Evolutionary conservation across 2,329 filamentous ascomycete genomes (phyloP).

Genomic region (Aschersonia sp.): DNA sequence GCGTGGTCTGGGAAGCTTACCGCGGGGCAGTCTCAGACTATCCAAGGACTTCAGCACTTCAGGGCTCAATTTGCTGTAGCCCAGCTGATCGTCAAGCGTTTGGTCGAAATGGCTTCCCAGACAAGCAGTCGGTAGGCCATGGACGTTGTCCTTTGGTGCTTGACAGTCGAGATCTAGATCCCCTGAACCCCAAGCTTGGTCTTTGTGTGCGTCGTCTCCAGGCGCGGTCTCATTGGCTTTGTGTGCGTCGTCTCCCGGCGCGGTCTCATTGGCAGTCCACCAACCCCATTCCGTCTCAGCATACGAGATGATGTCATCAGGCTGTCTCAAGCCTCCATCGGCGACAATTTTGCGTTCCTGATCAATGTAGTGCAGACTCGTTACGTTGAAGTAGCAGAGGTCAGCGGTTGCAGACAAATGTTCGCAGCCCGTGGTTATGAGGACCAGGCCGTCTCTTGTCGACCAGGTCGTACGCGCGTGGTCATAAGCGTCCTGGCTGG

Average conservation of each 20-base stretch:
- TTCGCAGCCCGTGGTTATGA: conserved; percentile 4
- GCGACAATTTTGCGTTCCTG: neutral
- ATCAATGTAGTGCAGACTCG: conserved; percentile 4
- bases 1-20: neutral
- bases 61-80: conserved; percentile 3
- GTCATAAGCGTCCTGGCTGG: neutral
- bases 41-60: neutral
- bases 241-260: too few relatives aligned
- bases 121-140: conserved; percentile 12
- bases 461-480: neutral
- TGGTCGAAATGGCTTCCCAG: conserved; percentile 12
- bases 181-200: neutral
- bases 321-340: neutral
- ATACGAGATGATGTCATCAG: neutral
- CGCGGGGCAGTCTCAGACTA: neutral
- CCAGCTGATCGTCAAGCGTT: conserved; percentile 12
- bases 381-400: conserved; percentile 13
- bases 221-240: too few relatives aligned
- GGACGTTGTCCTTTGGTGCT: conserved; percentile 8
- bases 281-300: neutral
- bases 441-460: neutral
- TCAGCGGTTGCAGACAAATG: conserved; percentile 8
- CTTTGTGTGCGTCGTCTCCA: too few relatives aligned
- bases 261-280: neutral
- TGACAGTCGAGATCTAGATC: neutral